Conservation (phyloP, 306 rosid species). For the Corylus avellana region DNA sequence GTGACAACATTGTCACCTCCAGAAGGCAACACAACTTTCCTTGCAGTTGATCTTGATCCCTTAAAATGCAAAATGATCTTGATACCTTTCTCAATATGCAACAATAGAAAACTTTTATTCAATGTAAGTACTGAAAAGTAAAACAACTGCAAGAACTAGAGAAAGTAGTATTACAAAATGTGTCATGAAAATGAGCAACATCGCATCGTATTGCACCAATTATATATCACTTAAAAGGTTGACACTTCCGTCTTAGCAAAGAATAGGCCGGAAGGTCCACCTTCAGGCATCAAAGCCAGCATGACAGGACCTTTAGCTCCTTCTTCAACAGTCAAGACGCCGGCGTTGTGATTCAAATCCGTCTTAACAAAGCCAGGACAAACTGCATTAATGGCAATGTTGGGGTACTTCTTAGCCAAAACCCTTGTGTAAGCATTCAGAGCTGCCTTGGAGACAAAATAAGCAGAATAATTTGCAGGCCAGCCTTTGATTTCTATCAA, state of each 20-base stretch:
- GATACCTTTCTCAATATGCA: no score
- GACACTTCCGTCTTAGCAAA: background rate
- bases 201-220: background rate
- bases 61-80: no score
- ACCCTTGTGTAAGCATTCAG: background rate
- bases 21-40: no score
- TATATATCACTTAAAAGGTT: background rate
- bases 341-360: background rate
- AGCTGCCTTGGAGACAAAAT: background rate
- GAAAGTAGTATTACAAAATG: no score
- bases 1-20: no score
- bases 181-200: no score
- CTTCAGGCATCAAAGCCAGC: conserved; percentile 4
- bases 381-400: background rate
- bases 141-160: no score
- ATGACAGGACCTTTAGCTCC: background rate
- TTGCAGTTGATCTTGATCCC: no score
- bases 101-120: no score
- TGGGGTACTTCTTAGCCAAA: background rate
- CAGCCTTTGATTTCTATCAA: background rate
- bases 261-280: conserved; percentile 6
- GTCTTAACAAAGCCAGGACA: background rate
- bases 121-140: no score
- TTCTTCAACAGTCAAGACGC: background rate
- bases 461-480: background rate